Percentiles rank a stretch among this genome's conserved stretches.
Conservation (phyloP, 1,139 yeast species). For the Debaryomyces coudertii region DNA sequence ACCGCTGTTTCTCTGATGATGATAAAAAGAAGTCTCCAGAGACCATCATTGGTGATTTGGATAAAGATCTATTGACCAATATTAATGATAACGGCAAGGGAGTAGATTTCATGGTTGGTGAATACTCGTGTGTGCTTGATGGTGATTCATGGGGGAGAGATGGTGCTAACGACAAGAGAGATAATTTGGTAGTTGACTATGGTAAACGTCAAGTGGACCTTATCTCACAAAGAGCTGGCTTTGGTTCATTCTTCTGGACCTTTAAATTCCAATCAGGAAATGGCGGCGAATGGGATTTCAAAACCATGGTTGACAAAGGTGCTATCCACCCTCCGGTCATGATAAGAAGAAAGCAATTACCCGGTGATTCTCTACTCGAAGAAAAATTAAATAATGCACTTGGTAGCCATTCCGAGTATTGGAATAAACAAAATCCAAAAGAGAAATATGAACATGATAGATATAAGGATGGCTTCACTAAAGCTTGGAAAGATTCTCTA, state of each 20-base stretch:
- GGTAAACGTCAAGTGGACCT: slow-evolving; percentile 47
- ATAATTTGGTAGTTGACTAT: slow-evolving; percentile 38
- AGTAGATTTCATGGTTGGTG: slow-evolving; percentile 83
- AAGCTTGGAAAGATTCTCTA: slow-evolving; percentile 73
- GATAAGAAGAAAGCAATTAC: slow-evolving; percentile 29
- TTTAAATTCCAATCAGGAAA: slow-evolving; percentile 82
- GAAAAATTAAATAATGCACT: slow-evolving; percentile 41
- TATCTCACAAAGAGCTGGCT: slow-evolving; percentile 55
- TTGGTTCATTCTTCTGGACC: slow-evolving; percentile 90
- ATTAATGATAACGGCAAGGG: slow-evolving; percentile 48
- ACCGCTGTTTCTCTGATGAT: slow-evolving; percentile 79
- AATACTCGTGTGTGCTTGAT: slow-evolving; percentile 87
- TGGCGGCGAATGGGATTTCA: slow-evolving; percentile 97
- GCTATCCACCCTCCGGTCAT: slow-evolving; percentile 42
- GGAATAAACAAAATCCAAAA: slow-evolving; percentile 62
- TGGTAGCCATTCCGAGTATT: slow-evolving; percentile 60
- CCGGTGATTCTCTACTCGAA: slow-evolving; percentile 49
- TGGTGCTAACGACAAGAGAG: slow-evolving; percentile 47
- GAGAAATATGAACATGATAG: slow-evolving; percentile 80
- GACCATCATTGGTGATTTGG: slow-evolving; percentile 62
- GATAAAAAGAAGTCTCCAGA: slow-evolving; percentile 71
- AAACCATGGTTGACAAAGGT: slow-evolving; percentile 72
- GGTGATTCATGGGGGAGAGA: slow-evolving; percentile 68
- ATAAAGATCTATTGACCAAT: slow-evolving; percentile 54
- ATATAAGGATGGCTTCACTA: slow-evolving; percentile 71